Conservation (phyloP, 495 filamentous ascomycete species). For the Xylaria cubensis region DNA sequence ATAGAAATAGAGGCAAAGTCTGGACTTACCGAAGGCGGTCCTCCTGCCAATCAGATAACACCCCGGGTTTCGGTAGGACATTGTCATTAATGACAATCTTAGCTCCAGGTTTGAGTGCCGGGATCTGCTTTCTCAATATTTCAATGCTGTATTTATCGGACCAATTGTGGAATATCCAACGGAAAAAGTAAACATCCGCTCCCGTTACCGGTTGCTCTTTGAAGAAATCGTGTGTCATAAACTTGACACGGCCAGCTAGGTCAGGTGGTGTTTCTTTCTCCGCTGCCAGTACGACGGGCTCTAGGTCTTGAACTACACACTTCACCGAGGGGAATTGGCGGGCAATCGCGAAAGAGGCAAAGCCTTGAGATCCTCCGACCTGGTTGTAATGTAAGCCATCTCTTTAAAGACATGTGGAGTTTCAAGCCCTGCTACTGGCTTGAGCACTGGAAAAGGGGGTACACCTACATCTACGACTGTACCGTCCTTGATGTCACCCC, state of each 20-base stretch:
- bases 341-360: constrained; percentile 40
- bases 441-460: background rate
- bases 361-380: constrained; percentile 45
- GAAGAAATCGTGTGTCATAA: constrained; percentile 55
- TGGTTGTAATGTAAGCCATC: constrained; percentile 6
- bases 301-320: constrained; percentile 40
- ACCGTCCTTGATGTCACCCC: constrained; percentile 23
- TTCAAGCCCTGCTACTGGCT: background rate
- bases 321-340: constrained; percentile 36
- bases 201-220: constrained; percentile 46
- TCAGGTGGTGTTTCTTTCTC: constrained; percentile 21
- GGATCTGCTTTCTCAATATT: constrained; percentile 49
- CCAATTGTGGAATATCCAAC: constrained; percentile 59
- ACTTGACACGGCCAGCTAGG: constrained; percentile 44
- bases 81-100: constrained; percentile 52
- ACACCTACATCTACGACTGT: constrained; percentile 34
- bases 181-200: constrained; percentile 60
- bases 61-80: constrained; percentile 38
- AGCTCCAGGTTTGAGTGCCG: constrained; percentile 44
- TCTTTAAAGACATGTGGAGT: background rate
- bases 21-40: constrained; percentile 17
- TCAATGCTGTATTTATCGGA: constrained; percentile 44
- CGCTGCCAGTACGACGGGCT: constrained; percentile 23
- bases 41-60: constrained; percentile 23
- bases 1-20: background rate